Percentiles rank a stretch among this genome's conserved stretches.
phyloP scores from a whole-genome alignment of 345 rosid species.

The Bretschneidera sinensis region DNA sequence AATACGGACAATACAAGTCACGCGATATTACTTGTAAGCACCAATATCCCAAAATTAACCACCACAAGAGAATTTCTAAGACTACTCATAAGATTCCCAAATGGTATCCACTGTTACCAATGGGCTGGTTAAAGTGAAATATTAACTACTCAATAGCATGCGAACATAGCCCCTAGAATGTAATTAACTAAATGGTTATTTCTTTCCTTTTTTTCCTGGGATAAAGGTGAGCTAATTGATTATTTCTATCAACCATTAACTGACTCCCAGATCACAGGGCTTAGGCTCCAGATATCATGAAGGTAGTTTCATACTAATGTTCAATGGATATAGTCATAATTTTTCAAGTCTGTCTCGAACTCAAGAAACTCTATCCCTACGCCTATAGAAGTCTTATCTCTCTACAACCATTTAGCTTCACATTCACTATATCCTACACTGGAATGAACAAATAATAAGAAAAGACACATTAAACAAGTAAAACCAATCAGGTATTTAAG shows the following conservation, averaged over 20 bases:
- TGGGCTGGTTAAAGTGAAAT: background rate
- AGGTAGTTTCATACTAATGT: background rate
- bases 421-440: background rate
- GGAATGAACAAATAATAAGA: background rate
- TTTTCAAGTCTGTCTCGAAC: background rate
- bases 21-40: background rate
- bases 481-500: background rate
- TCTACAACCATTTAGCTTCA: background rate
- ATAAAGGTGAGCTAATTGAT: no score
- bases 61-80: background rate
- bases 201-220: no score
- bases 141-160: background rate
- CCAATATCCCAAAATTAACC: background rate
- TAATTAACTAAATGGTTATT: background rate
- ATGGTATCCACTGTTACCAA: background rate
- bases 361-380: background rate
- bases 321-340: background rate
- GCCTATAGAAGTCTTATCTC: background rate
- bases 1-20: constrained; percentile 3
- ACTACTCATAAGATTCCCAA: background rate
- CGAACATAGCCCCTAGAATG: background rate
- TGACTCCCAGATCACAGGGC: background rate
- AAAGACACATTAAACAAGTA: background rate
- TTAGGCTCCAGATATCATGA: background rate
- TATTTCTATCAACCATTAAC: no score